Conservation (phyloP, 2,329 filamentous ascomycete genomes). For the Fusarium chuoi region DNA sequence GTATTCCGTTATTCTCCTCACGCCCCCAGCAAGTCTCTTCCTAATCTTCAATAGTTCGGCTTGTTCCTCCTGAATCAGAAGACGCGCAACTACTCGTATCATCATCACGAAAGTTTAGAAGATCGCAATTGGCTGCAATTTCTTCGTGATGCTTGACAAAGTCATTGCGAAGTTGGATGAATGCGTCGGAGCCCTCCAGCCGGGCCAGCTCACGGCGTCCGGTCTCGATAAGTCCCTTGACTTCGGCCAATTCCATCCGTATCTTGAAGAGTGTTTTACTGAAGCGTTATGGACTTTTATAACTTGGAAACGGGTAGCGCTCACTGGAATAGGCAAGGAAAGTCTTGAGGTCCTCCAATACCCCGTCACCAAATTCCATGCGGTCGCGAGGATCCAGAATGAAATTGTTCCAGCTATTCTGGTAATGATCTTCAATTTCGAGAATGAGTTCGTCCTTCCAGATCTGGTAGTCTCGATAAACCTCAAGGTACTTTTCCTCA, state of each 20-base stretch:
- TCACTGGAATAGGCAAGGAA: background rate
- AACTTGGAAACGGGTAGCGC: background rate
- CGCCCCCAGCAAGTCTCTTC: no score
- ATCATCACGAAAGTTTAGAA: background rate
- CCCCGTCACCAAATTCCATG: background rate
- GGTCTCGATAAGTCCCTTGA: background rate
- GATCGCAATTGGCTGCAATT: background rate
- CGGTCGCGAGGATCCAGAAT: constrained; percentile 11
- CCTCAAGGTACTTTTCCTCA: background rate
- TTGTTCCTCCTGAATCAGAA: background rate
- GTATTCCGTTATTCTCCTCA: background rate
- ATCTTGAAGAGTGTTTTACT: background rate
- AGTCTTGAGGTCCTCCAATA: background rate
- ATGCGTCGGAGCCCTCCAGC: constrained; percentile 8
- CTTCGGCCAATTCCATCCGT: background rate
- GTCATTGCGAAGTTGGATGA: constrained; percentile 10
- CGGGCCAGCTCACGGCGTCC: constrained; percentile 22
- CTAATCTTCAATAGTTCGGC: background rate
- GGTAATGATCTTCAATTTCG: background rate
- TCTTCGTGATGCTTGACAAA: background rate
- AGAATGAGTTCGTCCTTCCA: background rate
- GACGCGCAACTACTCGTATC: background rate
- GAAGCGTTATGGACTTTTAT: background rate
- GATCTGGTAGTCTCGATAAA: background rate
- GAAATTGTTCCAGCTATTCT: constrained; percentile 20